phyloP scores from a whole-genome alignment of 305 asterid genomes.

The Euphrasia arctica region DNA sequence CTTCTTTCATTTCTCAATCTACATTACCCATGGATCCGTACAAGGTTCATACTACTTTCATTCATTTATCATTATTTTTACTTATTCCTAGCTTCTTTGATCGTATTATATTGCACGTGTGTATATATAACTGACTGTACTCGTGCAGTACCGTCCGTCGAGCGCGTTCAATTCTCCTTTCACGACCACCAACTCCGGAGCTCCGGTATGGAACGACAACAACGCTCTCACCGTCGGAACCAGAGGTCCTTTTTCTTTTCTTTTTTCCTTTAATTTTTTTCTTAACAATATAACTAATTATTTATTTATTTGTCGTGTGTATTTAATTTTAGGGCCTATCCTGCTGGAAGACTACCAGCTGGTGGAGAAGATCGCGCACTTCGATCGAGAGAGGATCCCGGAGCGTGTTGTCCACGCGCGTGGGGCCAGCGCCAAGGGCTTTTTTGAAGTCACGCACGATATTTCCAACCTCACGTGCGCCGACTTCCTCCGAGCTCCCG shows the following conservation, averaged over 20 bases:
- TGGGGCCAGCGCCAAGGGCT: slow-evolving; percentile 98
- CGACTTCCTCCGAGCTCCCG: slow-evolving; percentile 90
- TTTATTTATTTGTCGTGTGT: slow-evolving; percentile 1
- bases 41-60: slow-evolving; percentile 36
- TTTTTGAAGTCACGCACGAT: slow-evolving; percentile 94
- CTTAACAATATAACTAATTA: too few species aligned
- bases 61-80: neutral
- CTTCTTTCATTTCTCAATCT: too few species aligned
- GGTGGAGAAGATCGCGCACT: slow-evolving; percentile 88
- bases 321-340: slow-evolving; percentile 59
- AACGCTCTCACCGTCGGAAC: slow-evolving; percentile 57
- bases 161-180: slow-evolving; percentile 58
- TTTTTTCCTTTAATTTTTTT: too few species aligned
- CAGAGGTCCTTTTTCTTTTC: slow-evolving; percentile 33
- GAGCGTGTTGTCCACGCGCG: slow-evolving; percentile 95
- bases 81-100: too few species aligned
- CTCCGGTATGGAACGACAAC: slow-evolving; percentile 63
- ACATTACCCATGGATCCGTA: slow-evolving; percentile 52
- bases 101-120: too few species aligned
- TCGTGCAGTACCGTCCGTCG: slow-evolving; percentile 62
- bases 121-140: neutral
- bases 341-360: slow-evolving; percentile 92
- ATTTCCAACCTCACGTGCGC: slow-evolving; percentile 84
- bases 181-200: slow-evolving; percentile 58
- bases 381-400: slow-evolving; percentile 90